A percentile compares a stretch with the other conserved stretches of the same genome.
Conservation (phyloP, 805 yeast species). For the Metschnikowia cubensis region DNA sequence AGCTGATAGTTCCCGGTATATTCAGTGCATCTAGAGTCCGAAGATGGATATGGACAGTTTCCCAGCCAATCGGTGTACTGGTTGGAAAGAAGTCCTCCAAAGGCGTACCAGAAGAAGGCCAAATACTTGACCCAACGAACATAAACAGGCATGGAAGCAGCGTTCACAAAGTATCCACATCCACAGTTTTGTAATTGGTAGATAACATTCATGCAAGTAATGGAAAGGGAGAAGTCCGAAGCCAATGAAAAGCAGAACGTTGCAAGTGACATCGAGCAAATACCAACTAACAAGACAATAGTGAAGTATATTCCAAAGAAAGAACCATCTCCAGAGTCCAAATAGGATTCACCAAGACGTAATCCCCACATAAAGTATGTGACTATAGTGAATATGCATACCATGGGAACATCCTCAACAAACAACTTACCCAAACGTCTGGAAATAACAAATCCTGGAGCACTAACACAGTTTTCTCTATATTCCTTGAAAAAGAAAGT, state of each 20-base stretch:
- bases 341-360: conserved; percentile 24
- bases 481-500: conserved; percentile 51
- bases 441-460: conserved; percentile 62
- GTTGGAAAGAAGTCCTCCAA: conserved; percentile 63
- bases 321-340: conserved; percentile 12
- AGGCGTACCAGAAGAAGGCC: conserved; percentile 74
- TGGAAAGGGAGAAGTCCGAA: conserved; percentile 58
- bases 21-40: conserved; percentile 29
- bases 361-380: conserved; percentile 80
- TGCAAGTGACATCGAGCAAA: conserved; percentile 55
- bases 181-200: conserved; percentile 74
- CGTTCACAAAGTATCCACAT: conserved; percentile 76
- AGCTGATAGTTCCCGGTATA: conserved; percentile 56
- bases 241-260: conserved; percentile 51
- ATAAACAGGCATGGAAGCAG: conserved; percentile 73
- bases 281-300: conserved; percentile 51
- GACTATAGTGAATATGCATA: conserved; percentile 54
- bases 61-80: conserved; percentile 62
- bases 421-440: conserved; percentile 63
- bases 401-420: conserved; percentile 65
- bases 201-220: conserved; percentile 57
- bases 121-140: conserved; percentile 81
- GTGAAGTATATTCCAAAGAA: conserved; percentile 61
- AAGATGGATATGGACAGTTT: conserved; percentile 48
- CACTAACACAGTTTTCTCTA: conserved; percentile 62